Conservation (phyloP, 148 eudicot species). For the Fagopyrum esculentum region DNA sequence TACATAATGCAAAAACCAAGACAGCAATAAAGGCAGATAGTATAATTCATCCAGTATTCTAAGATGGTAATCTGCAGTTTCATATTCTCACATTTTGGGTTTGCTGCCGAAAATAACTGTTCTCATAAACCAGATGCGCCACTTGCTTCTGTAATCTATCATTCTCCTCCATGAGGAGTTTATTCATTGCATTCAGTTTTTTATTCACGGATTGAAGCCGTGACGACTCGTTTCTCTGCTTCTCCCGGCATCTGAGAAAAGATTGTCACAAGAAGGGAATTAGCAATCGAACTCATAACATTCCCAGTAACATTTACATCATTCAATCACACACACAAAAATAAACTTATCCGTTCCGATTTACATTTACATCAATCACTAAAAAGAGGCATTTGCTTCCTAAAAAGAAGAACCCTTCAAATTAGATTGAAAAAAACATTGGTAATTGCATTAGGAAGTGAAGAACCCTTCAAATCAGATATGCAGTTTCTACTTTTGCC, state of each 20-base stretch:
- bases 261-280: not conserved
- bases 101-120: conserved; percentile 39
- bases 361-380: not conserved
- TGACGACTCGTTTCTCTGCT: conserved; percentile 38
- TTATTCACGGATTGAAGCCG: conserved; percentile 35
- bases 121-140: conserved; percentile 39
- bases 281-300: not conserved
- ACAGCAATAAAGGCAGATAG: not conserved
- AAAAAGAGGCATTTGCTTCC: not conserved
- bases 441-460: not conserved
- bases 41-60: not conserved
- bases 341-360: no score
- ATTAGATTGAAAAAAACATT: not conserved
- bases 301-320: not conserved
- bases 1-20: not conserved
- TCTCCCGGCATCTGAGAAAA: conserved; percentile 38
- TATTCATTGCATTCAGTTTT: conserved; percentile 30
- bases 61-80: not conserved
- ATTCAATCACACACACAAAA: not conserved
- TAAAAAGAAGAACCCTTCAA: not conserved
- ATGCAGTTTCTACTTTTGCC: not conserved
- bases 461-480: not conserved
- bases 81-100: conserved; percentile 15
- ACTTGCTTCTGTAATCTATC: conserved; percentile 49
- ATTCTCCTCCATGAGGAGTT: conserved; percentile 49